A percentile compares a stretch with the other conserved stretches of the same genome.
Evolutionary conservation across 1,284 basidiomycete species (phyloP).

Genomic region (Kalmanozyma brasiliensis): DNA sequence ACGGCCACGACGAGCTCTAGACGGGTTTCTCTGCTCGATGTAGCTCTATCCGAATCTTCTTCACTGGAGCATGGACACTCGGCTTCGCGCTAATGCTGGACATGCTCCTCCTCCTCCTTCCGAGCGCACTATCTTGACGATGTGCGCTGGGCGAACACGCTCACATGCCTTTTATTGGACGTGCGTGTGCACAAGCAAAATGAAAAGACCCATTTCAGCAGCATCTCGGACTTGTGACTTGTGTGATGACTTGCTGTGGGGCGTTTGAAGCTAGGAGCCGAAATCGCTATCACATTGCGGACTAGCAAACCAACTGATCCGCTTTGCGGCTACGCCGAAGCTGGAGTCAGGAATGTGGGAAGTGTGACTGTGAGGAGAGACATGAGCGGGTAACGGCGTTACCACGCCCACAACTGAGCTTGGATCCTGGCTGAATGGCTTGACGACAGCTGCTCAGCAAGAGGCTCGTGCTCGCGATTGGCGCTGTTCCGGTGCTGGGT

Average conservation of each 20-base stretch:
- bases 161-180: not conserved
- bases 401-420: no score
- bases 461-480: no score
- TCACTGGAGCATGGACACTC: slow-evolving; percentile 1
- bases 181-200: slow-evolving; percentile 15
- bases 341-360: no score
- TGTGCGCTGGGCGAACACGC: not conserved
- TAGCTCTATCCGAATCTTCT: not conserved
- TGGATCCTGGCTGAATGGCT: no score
- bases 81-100: not conserved
- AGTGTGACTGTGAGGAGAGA: no score
- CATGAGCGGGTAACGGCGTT: no score
- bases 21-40: not conserved
- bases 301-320: no score
- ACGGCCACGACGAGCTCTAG: slow-evolving; percentile 67
- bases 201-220: slow-evolving; percentile 8
- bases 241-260: not conserved
- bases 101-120: slow-evolving; percentile 1
- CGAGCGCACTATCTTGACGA: slow-evolving; percentile 2
- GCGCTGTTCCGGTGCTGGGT: no score
- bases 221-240: not conserved
- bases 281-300: no score
- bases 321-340: no score
- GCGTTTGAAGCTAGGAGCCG: slow-evolving; percentile 9
- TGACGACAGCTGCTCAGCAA: no score